These are phyloP conservation scores for Volvox reticuliferus DNA, from an alignment of 139 green algal species.

Conservation along the genomic window DNA sequence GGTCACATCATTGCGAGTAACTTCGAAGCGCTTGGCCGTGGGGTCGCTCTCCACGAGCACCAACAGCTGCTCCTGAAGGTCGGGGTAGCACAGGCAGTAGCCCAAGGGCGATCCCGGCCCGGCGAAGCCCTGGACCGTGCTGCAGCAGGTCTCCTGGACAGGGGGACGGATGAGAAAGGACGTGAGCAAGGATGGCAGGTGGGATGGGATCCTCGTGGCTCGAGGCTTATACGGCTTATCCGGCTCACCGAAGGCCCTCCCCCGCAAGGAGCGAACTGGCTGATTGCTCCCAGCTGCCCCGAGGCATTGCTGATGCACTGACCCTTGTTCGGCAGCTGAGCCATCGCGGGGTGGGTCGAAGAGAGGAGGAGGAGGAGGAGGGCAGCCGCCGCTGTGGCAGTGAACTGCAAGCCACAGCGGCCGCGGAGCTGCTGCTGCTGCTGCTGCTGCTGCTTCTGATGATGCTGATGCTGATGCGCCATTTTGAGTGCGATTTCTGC, in stretches of 20 bases:
- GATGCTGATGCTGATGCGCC: too few relatives aligned
- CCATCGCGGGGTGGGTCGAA: background rate
- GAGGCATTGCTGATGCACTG: background rate
- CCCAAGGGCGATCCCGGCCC: background rate
- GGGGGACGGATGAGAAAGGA: background rate
- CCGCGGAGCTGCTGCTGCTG: too few relatives aligned
- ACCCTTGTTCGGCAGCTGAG: slow-evolving; percentile 28
- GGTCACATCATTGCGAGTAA: background rate
- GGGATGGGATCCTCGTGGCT: background rate
- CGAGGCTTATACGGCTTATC: background rate
- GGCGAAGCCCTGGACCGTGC: slow-evolving; percentile 1
- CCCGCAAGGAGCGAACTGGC: slow-evolving; percentile 20
- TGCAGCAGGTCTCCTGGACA: slow-evolving; percentile 6
- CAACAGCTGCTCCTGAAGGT: slow-evolving; percentile 27
- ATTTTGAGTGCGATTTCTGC: too few relatives aligned
- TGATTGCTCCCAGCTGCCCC: background rate
- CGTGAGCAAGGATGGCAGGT: background rate
- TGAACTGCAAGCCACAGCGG: too few relatives aligned
- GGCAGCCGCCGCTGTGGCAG: too few relatives aligned
- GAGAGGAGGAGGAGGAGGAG: background rate
- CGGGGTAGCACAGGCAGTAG: slow-evolving; percentile 44
- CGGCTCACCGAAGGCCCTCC: slow-evolving; percentile 7
- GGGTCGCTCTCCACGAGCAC: background rate
- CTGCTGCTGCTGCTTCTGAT: too few relatives aligned
- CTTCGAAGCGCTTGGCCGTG: slow-evolving; percentile 21